These are phyloP conservation scores for Zostera marina DNA, from an alignment of 116 monocot genomes.

Conservation along the genomic window DNA sequence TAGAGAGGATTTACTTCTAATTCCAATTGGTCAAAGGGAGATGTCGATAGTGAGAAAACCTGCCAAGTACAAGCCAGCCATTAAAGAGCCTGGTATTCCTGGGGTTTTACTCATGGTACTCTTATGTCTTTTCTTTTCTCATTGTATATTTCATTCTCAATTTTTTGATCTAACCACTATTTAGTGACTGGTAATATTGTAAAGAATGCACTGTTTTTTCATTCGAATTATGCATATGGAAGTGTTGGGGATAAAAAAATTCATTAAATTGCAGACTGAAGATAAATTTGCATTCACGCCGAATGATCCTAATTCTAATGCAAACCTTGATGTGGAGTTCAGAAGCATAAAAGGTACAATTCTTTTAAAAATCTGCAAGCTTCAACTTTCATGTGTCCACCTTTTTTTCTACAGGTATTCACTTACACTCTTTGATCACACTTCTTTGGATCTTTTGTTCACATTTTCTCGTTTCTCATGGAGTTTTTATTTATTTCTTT, in stretches of 20 bases:
- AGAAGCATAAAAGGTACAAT: slow-evolving; percentile 63
- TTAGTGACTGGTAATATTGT: not conserved
- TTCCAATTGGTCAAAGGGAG: not conserved
- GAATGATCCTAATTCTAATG: slow-evolving; percentile 50
- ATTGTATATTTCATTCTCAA: not conserved
- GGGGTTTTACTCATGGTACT: slow-evolving; percentile 75
- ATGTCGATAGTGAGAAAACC: slow-evolving; percentile 31
- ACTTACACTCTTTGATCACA: not conserved
- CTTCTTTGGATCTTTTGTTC: not conserved
- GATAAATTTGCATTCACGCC: slow-evolving; percentile 57
- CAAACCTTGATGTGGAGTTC: slow-evolving; percentile 64
- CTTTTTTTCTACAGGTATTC: not conserved
- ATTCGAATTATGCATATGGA: no score
- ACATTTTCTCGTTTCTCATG: not conserved
- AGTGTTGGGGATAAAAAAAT: not conserved
- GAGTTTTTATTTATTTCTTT: not conserved
- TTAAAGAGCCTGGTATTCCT: slow-evolving; percentile 65
- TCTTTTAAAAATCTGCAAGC: not conserved
- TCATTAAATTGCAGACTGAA: slow-evolving; percentile 39
- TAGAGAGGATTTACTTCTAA: not conserved
- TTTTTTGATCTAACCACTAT: not conserved
- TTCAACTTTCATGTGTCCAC: not conserved
- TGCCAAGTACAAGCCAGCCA: slow-evolving; percentile 51
- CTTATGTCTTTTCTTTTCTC: not conserved
- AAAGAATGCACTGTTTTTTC: not conserved